Conservation (phyloP, 352 stramenopile genomes). For the Pythium dissimile region DNA sequence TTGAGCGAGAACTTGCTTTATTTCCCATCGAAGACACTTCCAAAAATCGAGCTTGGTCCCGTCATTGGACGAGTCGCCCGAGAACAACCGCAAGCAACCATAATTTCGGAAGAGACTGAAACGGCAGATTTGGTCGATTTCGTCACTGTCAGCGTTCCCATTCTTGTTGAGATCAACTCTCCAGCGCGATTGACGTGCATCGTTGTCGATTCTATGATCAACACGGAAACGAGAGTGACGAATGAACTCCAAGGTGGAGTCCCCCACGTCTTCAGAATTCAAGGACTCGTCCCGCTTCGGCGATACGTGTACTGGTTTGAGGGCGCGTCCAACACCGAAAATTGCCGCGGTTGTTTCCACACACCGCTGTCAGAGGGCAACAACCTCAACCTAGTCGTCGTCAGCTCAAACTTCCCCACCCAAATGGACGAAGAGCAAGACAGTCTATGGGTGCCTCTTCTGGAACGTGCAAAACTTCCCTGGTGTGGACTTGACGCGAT, state of each 20-base stretch:
- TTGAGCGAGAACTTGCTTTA: constrained; percentile 50
- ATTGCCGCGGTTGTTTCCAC: constrained; percentile 55
- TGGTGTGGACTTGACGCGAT: constrained; percentile 75
- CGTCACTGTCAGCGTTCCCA: constrained; percentile 29
- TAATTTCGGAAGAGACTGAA: background rate
- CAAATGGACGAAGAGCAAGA: constrained; percentile 51
- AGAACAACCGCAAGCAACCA: background rate
- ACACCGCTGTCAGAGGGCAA: constrained; percentile 29
- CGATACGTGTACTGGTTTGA: constrained; percentile 73
- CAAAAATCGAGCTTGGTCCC: constrained; percentile 49
- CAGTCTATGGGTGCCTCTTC: constrained; percentile 56
- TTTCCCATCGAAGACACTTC: constrained; percentile 40
- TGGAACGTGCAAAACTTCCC: constrained; percentile 40
- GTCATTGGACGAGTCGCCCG: constrained; percentile 48
- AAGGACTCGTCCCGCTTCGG: constrained; percentile 40
- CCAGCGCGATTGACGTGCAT: constrained; percentile 50
- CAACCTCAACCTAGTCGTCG: constrained; percentile 44
- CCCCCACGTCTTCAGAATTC: constrained; percentile 48
- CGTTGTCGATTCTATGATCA: constrained; percentile 57
- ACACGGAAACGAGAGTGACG: constrained; percentile 39
- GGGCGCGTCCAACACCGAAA: constrained; percentile 53
- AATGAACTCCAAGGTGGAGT: constrained; percentile 27
- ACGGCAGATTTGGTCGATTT: background rate
- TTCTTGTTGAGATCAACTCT: constrained; percentile 68
- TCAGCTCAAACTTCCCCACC: constrained; percentile 70